Evolutionary conservation across 306 rosid species (phyloP), one percentile per base, ranked within the genome.

Genomic region (Prunus padus): DNA sequence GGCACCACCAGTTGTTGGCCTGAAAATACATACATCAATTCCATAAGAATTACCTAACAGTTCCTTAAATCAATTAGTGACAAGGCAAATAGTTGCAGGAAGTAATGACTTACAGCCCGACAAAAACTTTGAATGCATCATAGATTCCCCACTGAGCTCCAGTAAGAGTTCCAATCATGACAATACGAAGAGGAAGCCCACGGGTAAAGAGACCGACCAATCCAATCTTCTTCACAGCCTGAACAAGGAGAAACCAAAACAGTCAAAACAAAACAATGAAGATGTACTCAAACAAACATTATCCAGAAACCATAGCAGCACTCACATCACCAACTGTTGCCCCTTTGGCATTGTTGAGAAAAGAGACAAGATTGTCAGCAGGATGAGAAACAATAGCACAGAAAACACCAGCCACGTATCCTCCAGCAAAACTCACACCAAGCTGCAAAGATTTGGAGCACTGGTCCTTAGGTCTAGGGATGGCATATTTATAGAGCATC

Each of bases 121-220:
- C 97, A 11, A 54, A 92, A 79, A 95, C 97, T 88, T 95, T 92
- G 88, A 95, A 95, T 57, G 97, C 97, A 77, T 95, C 99, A 13
- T 95, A 92, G 84, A 92, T 85, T 65, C 90, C 99, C 99, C 99
- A 95, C 71, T 92, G 99, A 82, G 96, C 97, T 79, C 97, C 99
- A 3, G 99, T 95, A 31, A 95, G 97, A 67, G 97, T 92, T 84
- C 97, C 97, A 76, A 95, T 86, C 97, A 95, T 95, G 72, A 89
- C 92, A 79, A 95, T 95, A 77, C 99, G 97, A 65, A 95, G 97
- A 70, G 97, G 99, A 77, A 95, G 92, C 71, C 99, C 99, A 70
- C 99, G 92, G 57, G 99, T 92, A 42, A 85, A 89, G 52, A 95
- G 97, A 82, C 97, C 99, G 82, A 63, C 26, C 72, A 88, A 19